Conservation (phyloP, 2,329 filamentous ascomycete species). For the Fusarium sp. region DNA sequence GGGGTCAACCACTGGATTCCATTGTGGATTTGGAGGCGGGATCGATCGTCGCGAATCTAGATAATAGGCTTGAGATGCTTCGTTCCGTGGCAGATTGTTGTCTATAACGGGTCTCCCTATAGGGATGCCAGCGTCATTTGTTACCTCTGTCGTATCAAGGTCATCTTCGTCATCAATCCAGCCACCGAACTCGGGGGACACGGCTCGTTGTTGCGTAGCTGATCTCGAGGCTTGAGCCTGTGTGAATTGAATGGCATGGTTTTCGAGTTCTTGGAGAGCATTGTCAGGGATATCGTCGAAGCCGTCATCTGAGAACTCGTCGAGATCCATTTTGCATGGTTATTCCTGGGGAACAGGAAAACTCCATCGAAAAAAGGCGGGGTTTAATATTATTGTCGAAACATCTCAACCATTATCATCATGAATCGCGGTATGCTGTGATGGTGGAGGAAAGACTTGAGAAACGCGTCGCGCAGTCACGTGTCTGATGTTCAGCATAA, state of each 20-base stretch:
- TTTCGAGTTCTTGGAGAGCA: conserved; percentile 70
- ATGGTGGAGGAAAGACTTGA: conserved; percentile 1
- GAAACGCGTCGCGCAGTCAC: conserved; percentile 48
- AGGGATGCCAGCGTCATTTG: conserved; percentile 59
- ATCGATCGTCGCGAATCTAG: conserved; percentile 43
- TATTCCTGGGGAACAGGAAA: not conserved
- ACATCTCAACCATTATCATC: not conserved
- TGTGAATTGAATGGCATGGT: conserved; percentile 70
- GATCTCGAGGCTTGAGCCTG: conserved; percentile 52
- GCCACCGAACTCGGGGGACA: conserved; percentile 52
- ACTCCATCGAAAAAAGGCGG: conserved; percentile 40
- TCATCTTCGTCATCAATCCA: conserved; percentile 65
- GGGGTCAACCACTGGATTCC: conserved; percentile 52
- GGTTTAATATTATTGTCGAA: conserved; percentile 5
- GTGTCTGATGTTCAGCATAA: conserved; percentile 21
- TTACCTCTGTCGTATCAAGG: conserved; percentile 68
- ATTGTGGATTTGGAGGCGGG: conserved; percentile 53
- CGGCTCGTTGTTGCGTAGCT: conserved; percentile 41
- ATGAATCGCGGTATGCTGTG: conserved; percentile 18
- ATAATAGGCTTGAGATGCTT: conserved; percentile 40
- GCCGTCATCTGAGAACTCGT: conserved; percentile 72
- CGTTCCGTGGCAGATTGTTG: conserved; percentile 50
- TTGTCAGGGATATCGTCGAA: conserved; percentile 70
- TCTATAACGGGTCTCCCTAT: conserved; percentile 52
- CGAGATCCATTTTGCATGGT: conserved; percentile 54